Evolutionary conservation across 495 filamentous ascomycete genomes (phyloP), one percentile per base, ranked within the genome.

Genomic region (Annulohypoxylon moriforme): DNA sequence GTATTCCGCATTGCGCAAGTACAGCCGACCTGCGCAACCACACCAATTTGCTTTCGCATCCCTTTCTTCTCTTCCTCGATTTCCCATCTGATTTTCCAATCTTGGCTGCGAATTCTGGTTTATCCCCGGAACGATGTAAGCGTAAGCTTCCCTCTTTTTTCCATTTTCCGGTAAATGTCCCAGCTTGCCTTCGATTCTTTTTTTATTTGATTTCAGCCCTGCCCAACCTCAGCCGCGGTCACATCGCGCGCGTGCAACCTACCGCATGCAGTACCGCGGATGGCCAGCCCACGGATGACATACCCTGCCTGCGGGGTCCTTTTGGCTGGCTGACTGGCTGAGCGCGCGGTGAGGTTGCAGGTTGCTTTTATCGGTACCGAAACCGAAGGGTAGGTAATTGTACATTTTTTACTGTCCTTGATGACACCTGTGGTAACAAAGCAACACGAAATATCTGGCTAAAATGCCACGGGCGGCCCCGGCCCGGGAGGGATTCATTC

Each of bases 11-110:
- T 69, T 57, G 18, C 65, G 65, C 44, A 73, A 33, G 65, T 73
- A 64, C 61, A 73, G 55, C 65, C 70, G 70, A 73, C 55, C 20
- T 53, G 60, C 16, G 65, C 50, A 66, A 68, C 65, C 64, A 73
- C 65, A 68, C 70, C 50, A 1, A 36, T 47, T 60, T 29, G 46
- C 13, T 38, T 29, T 29, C 27, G 27, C 4, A 31, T 31, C 50
- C 22, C 22, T 53, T 62, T 31, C n/a, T 4, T 61, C 55, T 50
- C 47, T 55, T 13, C 25, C 11, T 25, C 20, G 42, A 49, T 60
- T 57, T 47, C 34, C 18, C 38, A 9, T 10, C 29, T 33, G 40
- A 14, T 29, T 22, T 50, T 56, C 40, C 40, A 44, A 13, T n/a
- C n/a, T 44, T 2, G 36, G 40, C 60, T 64, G 33, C 60, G 22